Conservation (phyloP, 306 rosid species). For the Cicer yamashitae region DNA sequence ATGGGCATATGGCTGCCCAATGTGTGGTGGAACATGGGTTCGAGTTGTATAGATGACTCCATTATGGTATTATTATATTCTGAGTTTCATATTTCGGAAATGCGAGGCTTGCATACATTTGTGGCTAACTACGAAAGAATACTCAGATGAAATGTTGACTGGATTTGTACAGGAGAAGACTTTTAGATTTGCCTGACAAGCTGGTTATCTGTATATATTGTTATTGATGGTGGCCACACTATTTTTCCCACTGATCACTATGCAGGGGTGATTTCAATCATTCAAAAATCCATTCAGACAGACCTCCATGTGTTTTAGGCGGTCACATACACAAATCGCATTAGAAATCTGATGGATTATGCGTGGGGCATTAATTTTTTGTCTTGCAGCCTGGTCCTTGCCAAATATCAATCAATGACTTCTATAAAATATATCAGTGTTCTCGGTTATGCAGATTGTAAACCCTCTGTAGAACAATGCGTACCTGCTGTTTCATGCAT, state of each 20-base stretch:
- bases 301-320: conserved; percentile 14
- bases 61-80: neutral
- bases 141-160: conserved; percentile 35
- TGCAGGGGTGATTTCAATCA: conserved; percentile 2
- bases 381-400: neutral
- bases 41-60: conserved; percentile 74
- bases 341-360: neutral
- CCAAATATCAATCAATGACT: neutral
- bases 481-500: conserved; percentile 24
- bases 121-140: conserved; percentile 23
- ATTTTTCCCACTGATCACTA: conserved; percentile 23
- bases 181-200: conserved; percentile 41
- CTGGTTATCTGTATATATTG: conserved; percentile 25
- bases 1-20: conserved; percentile 95
- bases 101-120: conserved; percentile 12
- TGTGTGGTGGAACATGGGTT: conserved; percentile 99
- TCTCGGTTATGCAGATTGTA: conserved; percentile 32
- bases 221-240: conserved; percentile 3
- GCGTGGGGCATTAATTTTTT: conserved; percentile 4
- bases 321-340: conserved; percentile 1
- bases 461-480: conserved; percentile 18
- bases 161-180: conserved; percentile 46
- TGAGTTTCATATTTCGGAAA: conserved; percentile 10
- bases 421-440: conserved; percentile 1
- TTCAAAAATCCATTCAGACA: conserved; percentile 22